Base-by-base conservation (phyloP, 2,329 filamentous ascomycete genomes). In the Aureobasidium namibiae region DNA sequence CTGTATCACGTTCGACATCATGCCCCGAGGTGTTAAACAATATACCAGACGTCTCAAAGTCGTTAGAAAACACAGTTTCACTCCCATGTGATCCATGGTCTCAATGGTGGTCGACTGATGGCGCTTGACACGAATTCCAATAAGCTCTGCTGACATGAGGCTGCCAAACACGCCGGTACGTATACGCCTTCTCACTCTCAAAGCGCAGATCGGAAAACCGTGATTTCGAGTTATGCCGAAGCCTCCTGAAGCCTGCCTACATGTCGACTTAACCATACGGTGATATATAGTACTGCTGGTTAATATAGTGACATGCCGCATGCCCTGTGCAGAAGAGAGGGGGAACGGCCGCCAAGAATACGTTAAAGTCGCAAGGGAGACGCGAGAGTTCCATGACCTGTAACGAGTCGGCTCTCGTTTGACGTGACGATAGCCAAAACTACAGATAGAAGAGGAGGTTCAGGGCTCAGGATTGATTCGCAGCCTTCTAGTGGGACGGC, bases 301-400 rank as follows among this genome's bases (percentile, higher is more conserved):
- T 29, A n/a, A n/a, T 21, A 34, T 24, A 39, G 23, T 50, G 31
- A 26, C 48, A 50, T 36, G 18, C 21, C 3, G 33, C 23, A 26
- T 52, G 48, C 34, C 9, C 24, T 24, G 49, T 52, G 50, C 50
- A 39, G 23, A 29, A 38, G 49, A 52, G 49, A 31, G 18, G 34
- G n/a, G n/a, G n/a, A n/a, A n/a, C n/a, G 24, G 24, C n/a, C 29
- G 41, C 39, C 36, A 39, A 41, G 31, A 33, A 34, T 34, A n/a
- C 52, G 52, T 45, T 45, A 29, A 39, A 56, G 39, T 56, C 52
- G 26, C 9, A 44, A 56, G 52, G 52, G 52, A 31, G 39, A 45
- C 39, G 52, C 39, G 52, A 34, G 39, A 14, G 29, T 29, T 41
- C 23, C 18, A 56, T 23, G 14, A 45, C n/a, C 26, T 7, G 29